Evolutionary conservation across 352 stramenopile species (phyloP), one percentile per base, ranked within the genome.

Genomic region (Phytopythium delawarense): DNA sequence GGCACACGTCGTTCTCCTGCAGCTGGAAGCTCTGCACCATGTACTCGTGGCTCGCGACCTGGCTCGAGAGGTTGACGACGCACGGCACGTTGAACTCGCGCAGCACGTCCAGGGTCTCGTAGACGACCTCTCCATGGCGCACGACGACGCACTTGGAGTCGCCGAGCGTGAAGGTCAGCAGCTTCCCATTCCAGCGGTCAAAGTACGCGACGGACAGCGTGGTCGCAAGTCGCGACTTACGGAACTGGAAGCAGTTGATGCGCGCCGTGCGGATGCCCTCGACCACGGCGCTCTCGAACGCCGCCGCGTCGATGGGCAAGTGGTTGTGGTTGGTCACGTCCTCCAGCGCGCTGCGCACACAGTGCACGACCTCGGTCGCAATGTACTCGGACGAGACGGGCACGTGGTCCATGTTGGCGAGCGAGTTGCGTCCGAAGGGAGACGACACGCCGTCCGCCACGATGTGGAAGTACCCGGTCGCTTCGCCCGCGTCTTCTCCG

Each of bases 81-180:
- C 76, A 88, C 18, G 85, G 85, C 40, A 92, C 77, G 57, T 94
- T 94, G 53, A 94, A 94, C 51, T 94, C 82, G 0, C 83, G 73
- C 37, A 94, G 53, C 23, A 88, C 81, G 2, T 81, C 76, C 11
- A 82, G 55, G 23, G 81, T 88, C 62, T 94, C 82, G 57, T 87
- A 92, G 1, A 88, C 76, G 11, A 94, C 61, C 0, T 52, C 58
- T 20, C 75, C 71, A 1, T 72, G 52, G 37, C 85, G 65, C 2
- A 94, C 71, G 20, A 94, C 70, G 23, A 92, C 15, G 48, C 70
- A 81, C 67, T 94, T 94, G 66, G 74, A 90, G 66, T 94, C 85
- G 30, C 85, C 85, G 4, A 94, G 72, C n/a, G 81, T 78, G 40
- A 94, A 94, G 20, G 76, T 85, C 37, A 77, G 62, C 23, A 94